These are phyloP conservation scores for Irpex sp. DNA, from an alignment of 1,284 basidiomycete genomes.

Conservation along the genomic window DNA sequence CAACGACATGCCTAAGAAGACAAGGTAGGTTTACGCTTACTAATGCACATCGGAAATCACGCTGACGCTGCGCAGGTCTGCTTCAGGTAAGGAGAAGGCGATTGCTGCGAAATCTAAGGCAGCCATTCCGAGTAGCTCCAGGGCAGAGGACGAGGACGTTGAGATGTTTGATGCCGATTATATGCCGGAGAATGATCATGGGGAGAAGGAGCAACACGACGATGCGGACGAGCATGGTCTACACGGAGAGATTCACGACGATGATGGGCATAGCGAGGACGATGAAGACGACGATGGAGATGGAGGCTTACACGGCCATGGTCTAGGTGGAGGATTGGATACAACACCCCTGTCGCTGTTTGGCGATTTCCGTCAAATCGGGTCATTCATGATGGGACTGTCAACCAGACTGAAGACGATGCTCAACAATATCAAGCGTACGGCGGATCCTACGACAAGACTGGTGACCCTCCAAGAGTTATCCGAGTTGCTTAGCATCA, in stretches of 20 bases:
- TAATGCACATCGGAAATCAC: constrained; percentile 9
- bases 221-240: constrained; percentile 48
- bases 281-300: constrained; percentile 41
- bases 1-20: constrained; percentile 70
- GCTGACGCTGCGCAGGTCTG: constrained; percentile 30
- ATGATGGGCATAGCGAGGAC: constrained; percentile 39
- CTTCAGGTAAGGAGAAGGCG: constrained; percentile 59
- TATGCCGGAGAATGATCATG: constrained; percentile 54
- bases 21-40: constrained; percentile 41
- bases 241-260: constrained; percentile 33
- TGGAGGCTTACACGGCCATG: constrained; percentile 30
- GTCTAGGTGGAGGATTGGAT: constrained; percentile 51
- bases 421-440: constrained; percentile 84
- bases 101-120: constrained; percentile 55
- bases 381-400: constrained; percentile 87
- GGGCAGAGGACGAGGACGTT: constrained; percentile 63
- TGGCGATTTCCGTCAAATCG: constrained; percentile 81
- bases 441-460: constrained; percentile 76
- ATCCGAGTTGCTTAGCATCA: constrained; percentile 92
- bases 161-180: constrained; percentile 72
- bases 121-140: constrained; percentile 51
- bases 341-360: constrained; percentile 80
- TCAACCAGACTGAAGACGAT: constrained; percentile 87
- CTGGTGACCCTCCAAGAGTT: constrained; percentile 92
- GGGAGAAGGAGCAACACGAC: constrained; percentile 35